Evolutionary conservation across 352 stramenopile genomes (phyloP).

Genomic region (Phytopythium kandeliae): DNA sequence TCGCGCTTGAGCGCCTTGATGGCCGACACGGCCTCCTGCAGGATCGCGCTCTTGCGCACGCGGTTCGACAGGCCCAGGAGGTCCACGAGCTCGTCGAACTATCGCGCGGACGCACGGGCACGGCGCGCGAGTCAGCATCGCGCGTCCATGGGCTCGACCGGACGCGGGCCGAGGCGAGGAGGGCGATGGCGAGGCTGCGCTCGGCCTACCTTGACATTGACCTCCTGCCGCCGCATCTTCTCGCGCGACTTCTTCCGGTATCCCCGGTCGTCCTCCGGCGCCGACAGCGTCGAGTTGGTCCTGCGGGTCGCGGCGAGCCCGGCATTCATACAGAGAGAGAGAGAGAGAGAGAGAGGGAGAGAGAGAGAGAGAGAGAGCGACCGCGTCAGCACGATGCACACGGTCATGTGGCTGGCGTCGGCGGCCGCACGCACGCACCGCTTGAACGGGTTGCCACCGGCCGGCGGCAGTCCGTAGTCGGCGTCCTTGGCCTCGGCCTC

Average conservation of each 20-base stretch:
- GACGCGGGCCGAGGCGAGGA: too few species aligned
- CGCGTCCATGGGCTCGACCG: too few species aligned
- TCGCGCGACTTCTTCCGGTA: constrained; percentile 73
- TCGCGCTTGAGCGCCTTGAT: constrained; percentile 64
- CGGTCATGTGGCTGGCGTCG: too few species aligned
- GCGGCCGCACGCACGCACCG: too few species aligned
- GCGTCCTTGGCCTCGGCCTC: constrained; percentile 19
- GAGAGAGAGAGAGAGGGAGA: too few species aligned
- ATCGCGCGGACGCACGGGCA: too few species aligned
- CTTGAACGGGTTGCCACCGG: constrained; percentile 19
- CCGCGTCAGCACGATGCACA: too few species aligned
- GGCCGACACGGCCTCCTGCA: constrained; percentile 58
- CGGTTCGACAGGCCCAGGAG: constrained; percentile 66
- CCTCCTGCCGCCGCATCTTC: constrained; percentile 74
- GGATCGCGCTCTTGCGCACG: constrained; percentile 67
- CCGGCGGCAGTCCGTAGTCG: constrained; percentile 6
- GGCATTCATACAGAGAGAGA: too few species aligned
- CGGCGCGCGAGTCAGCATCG: too few species aligned
- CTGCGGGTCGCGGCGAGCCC: too few species aligned
- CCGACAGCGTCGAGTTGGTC: constrained; percentile 9
- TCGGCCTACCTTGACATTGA: constrained; percentile 66
- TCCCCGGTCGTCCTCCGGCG: constrained; percentile 48
- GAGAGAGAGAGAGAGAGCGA: too few species aligned
- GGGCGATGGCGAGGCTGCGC: too few species aligned
- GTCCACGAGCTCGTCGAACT: constrained; percentile 73